These are phyloP conservation scores for Farysia itapuensis DNA, from an alignment of 1,284 basidiomycete genomes.

Conservation along the genomic window DNA sequence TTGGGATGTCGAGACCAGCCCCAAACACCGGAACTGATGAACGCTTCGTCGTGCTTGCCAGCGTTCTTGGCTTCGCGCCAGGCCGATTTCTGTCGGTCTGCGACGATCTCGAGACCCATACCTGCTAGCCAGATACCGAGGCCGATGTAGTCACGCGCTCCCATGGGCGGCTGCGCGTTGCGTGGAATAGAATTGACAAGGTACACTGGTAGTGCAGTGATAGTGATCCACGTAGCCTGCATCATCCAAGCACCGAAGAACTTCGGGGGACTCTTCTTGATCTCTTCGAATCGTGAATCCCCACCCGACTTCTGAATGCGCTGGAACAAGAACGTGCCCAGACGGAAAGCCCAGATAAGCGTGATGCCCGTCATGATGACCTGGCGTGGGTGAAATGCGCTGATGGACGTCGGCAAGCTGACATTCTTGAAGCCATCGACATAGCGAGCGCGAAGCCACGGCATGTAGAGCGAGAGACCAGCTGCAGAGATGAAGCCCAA, in stretches of 20 bases:
- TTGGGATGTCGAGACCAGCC: conserved; percentile 74
- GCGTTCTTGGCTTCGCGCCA: conserved; percentile 71
- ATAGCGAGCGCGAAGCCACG: conserved; percentile 28
- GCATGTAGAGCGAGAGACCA: conserved; percentile 68
- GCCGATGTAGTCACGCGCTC: conserved; percentile 67
- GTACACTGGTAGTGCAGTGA: conserved; percentile 66
- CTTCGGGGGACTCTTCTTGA: conserved; percentile 68
- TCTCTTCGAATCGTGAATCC: conserved; percentile 72
- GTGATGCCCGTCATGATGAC: conserved; percentile 66
- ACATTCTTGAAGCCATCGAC: conserved; percentile 34
- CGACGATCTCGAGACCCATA: conserved; percentile 45
- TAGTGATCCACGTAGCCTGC: conserved; percentile 74
- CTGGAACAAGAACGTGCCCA: conserved; percentile 70
- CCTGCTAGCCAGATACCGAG: conserved; percentile 66
- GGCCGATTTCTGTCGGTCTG: conserved; percentile 70
- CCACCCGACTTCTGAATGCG: conserved; percentile 64
- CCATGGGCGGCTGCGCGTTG: conserved; percentile 67
- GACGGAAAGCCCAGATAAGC: conserved; percentile 68
- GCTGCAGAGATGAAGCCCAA: conserved; percentile 72
- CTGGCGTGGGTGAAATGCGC: conserved; percentile 68
- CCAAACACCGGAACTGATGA: conserved; percentile 75
- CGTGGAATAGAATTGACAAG: conserved; percentile 69
- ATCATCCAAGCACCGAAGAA: conserved; percentile 73
- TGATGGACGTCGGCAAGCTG: conserved; percentile 32
- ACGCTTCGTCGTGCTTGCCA: conserved; percentile 73